Percentiles rank a stretch among this genome's conserved stretches.
Conservation (phyloP, 192 early-diverging fungal genomes). For the Powellomyces hirtus region DNA sequence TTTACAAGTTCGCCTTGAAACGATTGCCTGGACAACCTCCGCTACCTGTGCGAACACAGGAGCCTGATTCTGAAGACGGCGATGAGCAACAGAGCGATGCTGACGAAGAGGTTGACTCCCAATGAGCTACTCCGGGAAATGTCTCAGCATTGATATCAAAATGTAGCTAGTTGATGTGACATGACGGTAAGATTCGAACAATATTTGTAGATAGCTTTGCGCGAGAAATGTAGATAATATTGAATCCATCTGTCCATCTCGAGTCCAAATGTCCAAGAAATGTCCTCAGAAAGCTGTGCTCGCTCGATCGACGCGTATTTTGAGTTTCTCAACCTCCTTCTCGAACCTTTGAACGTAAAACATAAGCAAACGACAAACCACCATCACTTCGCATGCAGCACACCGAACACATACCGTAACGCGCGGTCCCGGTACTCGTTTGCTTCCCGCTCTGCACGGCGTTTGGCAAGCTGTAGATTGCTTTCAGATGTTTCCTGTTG, state of each 20-base stretch:
- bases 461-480: conserved; percentile 63
- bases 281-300: conserved; percentile 28
- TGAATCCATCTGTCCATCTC: no score
- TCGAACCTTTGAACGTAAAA: conserved; percentile 42
- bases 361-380: background rate
- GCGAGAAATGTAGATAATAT: no score
- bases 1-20: conserved; percentile 22
- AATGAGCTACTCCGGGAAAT: no score
- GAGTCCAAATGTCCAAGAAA: no score
- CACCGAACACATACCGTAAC: conserved; percentile 30
- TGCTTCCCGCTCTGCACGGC: conserved; percentile 68
- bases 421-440: conserved; percentile 56
- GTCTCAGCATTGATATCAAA: no score
- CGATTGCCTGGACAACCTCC: background rate
- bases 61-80: no score
- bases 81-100: no score
- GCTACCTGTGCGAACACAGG: background rate
- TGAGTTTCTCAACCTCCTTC: conserved; percentile 52
- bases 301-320: conserved; percentile 34
- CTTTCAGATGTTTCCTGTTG: conserved; percentile 53
- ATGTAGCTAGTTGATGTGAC: no score
- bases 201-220: no score
- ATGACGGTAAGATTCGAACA: no score
- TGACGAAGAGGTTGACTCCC: no score
- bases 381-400: background rate